Base-by-base conservation (phyloP, 345 rosid species). In the Luvunga scandens region DNA sequence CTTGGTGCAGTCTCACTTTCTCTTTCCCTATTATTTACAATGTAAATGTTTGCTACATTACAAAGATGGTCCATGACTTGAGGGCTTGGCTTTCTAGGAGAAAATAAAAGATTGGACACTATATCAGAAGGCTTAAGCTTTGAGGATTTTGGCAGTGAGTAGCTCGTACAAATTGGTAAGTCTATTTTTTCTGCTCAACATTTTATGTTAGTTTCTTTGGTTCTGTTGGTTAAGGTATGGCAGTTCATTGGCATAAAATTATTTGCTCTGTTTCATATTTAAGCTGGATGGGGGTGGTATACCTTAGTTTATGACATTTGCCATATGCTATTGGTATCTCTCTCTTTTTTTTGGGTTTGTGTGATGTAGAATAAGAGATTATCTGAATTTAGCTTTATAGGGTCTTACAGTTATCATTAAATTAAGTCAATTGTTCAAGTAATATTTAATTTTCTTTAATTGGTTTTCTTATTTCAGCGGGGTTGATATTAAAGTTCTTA, bases 101-200 rank as follows among this genome's bases (percentile, higher is more conserved):
- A 91, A 69, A 88, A 84, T 81, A 92, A 82, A 83, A 90, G 94
- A 87, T 82, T 93, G 88, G 97, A 92, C 73, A 86, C 94, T 61
- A 92, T 95, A 85, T 90, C 95, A 39, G 99, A 95, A 90, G 91
- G 97, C 79, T 82, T 93, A 86, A 92, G 91, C 87, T 92, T 88
- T 79, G 96, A 93, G 34, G 90, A 87, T 62, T 86, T 90, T 76
- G 90, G 92, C 77, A 92, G 91, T 83, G 91, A 90, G 81, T 93
- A 90, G 82, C 75, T 45, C 10, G 38, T 25, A 31, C 66, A 67
- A 45, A 19, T 25, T 61, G 79, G 89, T 80, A 78, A 71, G 75
- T 73, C 75, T 33, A 48, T 31, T 48, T 16, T 9, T 53, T 67
- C 24, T 3, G 12, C 5, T 56, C 6, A 48, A 2, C 33, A 24